Conservation (phyloP, 352 stramenopile genomes). For the Thalassiosira mediterranea region DNA sequence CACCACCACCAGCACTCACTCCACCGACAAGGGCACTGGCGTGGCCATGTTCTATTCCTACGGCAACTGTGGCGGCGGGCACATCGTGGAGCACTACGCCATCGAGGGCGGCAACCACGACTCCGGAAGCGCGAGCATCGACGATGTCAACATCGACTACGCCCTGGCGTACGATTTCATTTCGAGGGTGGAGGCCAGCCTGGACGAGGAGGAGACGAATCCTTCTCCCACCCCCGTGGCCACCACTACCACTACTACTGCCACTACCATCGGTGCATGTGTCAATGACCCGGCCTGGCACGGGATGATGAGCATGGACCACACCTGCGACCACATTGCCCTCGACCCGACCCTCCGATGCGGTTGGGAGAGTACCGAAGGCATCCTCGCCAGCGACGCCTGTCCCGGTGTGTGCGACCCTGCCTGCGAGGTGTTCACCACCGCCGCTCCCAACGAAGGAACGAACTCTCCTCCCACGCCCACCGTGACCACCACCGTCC, state of each 20-base stretch:
- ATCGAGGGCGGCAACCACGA: constrained; percentile 4
- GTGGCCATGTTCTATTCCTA: neutral
- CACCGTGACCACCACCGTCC: too few species aligned
- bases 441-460: too few species aligned
- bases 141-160: constrained; percentile 8
- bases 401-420: neutral
- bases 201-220: constrained; percentile 5
- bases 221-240: neutral
- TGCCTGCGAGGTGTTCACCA: neutral
- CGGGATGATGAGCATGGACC: constrained; percentile 17
- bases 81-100: constrained; percentile 17
- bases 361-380: neutral
- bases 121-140: neutral
- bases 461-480: too few species aligned
- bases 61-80: neutral
- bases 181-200: neutral
- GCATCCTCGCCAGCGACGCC: neutral
- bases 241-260: neutral
- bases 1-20: neutral
- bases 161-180: constrained; percentile 22
- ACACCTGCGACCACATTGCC: constrained; percentile 18
- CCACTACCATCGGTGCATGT: neutral
- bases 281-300: constrained; percentile 13
- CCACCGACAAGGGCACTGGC: neutral
- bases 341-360: neutral